phyloP scores from a whole-genome alignment of 306 rosid genomes.

The Acmispon strigosus region DNA sequence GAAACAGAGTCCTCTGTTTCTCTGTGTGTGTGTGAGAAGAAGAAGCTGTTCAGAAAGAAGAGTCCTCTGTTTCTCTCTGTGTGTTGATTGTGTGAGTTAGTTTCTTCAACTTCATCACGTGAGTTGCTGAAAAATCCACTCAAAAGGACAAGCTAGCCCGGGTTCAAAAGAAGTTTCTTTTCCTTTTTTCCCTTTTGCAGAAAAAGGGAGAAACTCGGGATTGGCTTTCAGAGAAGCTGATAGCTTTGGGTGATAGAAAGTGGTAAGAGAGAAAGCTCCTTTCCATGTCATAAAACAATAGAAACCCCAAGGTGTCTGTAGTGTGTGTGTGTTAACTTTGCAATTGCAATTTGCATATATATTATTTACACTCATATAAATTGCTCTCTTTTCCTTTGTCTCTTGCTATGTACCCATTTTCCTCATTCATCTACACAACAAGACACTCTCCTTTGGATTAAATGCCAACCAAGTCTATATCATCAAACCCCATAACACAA shows the following conservation, averaged over 20 bases:
- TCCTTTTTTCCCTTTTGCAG: background rate
- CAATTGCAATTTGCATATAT: no score
- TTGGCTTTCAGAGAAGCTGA: slow-evolving; percentile 21
- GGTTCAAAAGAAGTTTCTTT: slow-evolving; percentile 14
- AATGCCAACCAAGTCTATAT: slow-evolving; percentile 2
- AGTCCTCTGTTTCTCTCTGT: background rate
- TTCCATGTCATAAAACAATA: slow-evolving; percentile 15
- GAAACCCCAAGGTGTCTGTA: background rate
- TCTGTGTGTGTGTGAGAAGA: background rate
- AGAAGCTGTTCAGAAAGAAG: slow-evolving; percentile 4
- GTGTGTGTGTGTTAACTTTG: no score
- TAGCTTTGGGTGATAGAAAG: slow-evolving; percentile 22
- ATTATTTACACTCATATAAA: no score
- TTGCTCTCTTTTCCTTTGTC: background rate
- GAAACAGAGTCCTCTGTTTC: background rate
- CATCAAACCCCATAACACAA: background rate
- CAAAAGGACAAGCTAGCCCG: slow-evolving; percentile 4
- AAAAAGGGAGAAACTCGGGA: slow-evolving; percentile 10
- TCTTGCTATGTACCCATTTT: background rate
- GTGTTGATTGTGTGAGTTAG: background rate
- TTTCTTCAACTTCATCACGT: slow-evolving; percentile 30
- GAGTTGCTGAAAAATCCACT: slow-evolving; percentile 32
- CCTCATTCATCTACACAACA: background rate
- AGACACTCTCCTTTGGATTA: background rate
- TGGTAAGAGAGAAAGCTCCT: slow-evolving; percentile 9